These are phyloP conservation scores for Aquanectria penicillioides DNA, from an alignment of 2,329 filamentous ascomycete genomes.

Conservation along the genomic window DNA sequence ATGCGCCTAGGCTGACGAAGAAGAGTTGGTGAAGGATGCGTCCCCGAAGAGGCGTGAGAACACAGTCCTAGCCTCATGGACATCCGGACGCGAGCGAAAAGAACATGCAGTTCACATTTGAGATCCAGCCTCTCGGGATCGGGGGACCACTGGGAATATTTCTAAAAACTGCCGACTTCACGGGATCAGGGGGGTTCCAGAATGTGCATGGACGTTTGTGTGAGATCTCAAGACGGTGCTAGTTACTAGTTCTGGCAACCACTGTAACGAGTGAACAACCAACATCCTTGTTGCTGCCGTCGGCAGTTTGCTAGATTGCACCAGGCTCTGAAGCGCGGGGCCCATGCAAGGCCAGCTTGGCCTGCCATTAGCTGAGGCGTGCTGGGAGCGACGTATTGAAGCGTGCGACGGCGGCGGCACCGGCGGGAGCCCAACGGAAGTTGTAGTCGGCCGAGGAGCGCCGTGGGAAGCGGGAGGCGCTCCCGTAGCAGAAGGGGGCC, in stretches of 20 bases:
- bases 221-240: slow-evolving; percentile 12
- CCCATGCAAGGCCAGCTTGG: not conserved
- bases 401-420: not conserved
- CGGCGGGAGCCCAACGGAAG: too few species aligned
- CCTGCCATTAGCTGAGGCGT: not conserved
- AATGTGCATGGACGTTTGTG: slow-evolving; percentile 23
- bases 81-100: not conserved
- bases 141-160: slow-evolving; percentile 12
- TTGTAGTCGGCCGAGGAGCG: too few species aligned
- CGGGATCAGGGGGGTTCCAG: slow-evolving; percentile 16
- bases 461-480: too few species aligned
- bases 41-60: slow-evolving; percentile 7
- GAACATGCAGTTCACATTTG: not conserved
- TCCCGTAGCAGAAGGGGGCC: too few species aligned
- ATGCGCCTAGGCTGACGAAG: not conserved
- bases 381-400: not conserved
- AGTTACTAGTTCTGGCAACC: slow-evolving; percentile 11
- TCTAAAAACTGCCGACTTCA: slow-evolving; percentile 15
- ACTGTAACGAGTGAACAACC: slow-evolving; percentile 13
- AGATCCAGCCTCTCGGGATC: not conserved
- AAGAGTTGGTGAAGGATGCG: slow-evolving; percentile 11
- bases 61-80: not conserved
- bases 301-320: not conserved
- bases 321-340: not conserved
- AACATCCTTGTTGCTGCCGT: slow-evolving; percentile 7